Base-by-base conservation (phyloP, 2,329 filamentous ascomycete species). In the Alternaria burnsii region DNA sequence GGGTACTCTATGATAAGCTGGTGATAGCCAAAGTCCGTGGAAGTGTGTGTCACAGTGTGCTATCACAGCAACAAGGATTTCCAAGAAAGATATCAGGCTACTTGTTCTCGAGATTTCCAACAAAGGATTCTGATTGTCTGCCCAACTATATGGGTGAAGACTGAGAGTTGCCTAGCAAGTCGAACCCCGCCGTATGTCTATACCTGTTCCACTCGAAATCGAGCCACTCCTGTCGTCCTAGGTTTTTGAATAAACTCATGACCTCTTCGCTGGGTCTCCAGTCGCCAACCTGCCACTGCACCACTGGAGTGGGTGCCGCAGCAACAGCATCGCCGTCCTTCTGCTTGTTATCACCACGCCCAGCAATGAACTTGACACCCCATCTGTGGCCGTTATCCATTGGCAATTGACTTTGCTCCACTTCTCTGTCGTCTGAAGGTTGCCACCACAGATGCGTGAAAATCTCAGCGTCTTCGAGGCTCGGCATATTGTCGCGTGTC, bases 251-350 rank as follows among this genome's bases (percentile, higher is more conserved):
- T 26, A 65, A 26, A 52, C 34, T 50, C 59, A 62, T 57, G 18
- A 55, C 44, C 8, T 62, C 30, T 16, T 62, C 28, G 34, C 59
- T 65, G 26, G 59, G 62, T 55, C 55, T 59, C 59, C 59, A 65
- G 18, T 59, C 52, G 30, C 62, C 62, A 40, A 65, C 46, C 55
- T 57, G 62, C 62, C 59, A 65, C 55, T 65, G 50, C 55, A 62
- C 62, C 14, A 65, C 55, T 32, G 59, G 43, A 55, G 22, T 57
- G 43, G 32, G 28, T 57, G 42, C 47, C 18, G 12, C 87, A 16
- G 83, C 81, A 62, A 89, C 87, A 56, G 24, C 48, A 56, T 42
- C 32, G 14, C 44, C 36, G 11, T 30, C 4, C 10, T 22, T 53
- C 9, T 40, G 58, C 51, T 14, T 43, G 11, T 58, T 24, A 26